Evolutionary conservation across 202 grass and related monocot species (phyloP), one percentile per base, ranked within the genome.

Genomic region (Zizania palustris): DNA sequence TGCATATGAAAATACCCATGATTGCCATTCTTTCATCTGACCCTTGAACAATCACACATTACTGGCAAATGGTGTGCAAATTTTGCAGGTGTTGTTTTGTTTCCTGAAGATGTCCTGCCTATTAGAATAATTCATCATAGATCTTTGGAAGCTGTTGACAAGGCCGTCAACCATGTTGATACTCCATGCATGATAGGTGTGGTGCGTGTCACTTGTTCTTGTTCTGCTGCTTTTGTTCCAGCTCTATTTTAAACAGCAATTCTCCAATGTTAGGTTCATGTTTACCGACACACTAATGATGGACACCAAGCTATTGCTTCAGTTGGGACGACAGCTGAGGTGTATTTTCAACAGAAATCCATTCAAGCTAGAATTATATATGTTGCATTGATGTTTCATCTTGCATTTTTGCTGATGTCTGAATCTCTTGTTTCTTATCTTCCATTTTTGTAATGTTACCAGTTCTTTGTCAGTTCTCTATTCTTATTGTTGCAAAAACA

Each of bases 71-170:
- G 11, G 37, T 16, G 73, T 81, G 21, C 64, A 75, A 71, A 35
- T 74, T 93, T 82, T 71, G 72, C 75, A 99, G 92, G 92, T 60
- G 76, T 93, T 88, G 85, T 99, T 87, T 89, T 96, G 74, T 99
- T 99, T 81, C 92, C 96, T 87, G 89, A 92, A 80, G 83, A 83
- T 72, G 69, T 84, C 60, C 75, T 99, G 22, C 82, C 84, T 71
- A 89, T 96, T 72, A 84, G 78, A 81, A 85, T 96, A 80, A 71
- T 92, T 77, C 83, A 87, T 37, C 60, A 69, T 90, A 88, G 75
- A 85, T 89, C 92, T 78, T 58, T 85, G 80, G 85, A 75, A 80
- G 70, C 89, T 78, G 79, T 99, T 87, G 80, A 92, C 77, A 99
- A 88, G 71, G 91, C 96, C 57, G 65, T 99, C 77, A 86, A 79